Conservation (phyloP, 164 flowering plant genomes). For the Umbellularia californica region DNA sequence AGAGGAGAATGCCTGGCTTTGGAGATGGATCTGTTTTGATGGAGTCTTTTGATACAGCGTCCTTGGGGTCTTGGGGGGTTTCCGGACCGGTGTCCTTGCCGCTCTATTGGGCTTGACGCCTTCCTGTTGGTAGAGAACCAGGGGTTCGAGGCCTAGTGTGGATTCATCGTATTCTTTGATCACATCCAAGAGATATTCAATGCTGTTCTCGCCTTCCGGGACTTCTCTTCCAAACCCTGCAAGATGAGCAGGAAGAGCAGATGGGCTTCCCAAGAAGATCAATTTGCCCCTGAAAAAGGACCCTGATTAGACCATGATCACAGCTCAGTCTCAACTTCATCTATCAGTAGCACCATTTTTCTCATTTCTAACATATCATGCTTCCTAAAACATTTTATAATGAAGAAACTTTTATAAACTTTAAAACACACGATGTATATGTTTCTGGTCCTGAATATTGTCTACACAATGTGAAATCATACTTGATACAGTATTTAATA, state of each 20-base stretch:
- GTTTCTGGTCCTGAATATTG: not conserved
- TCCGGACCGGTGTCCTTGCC: constrained; percentile 47
- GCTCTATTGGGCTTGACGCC: constrained; percentile 59
- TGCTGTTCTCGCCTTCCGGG: constrained; percentile 66
- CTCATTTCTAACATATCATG: no score
- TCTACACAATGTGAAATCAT: no score
- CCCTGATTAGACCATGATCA: not conserved
- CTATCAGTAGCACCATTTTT: not conserved
- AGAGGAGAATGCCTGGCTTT: constrained; percentile 31
- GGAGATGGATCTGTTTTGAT: constrained; percentile 35
- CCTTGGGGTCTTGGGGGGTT: constrained; percentile 21
- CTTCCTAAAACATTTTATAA: no score
- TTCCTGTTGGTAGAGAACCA: constrained; percentile 52
- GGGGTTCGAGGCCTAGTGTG: constrained; percentile 62
- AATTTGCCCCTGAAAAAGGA: constrained; percentile 51
- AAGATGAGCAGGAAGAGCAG: constrained; percentile 44
- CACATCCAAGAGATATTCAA: constrained; percentile 70
- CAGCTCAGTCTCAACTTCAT: not conserved
- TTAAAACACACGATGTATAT: no score
- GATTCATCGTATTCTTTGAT: constrained; percentile 79
- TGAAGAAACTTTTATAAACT: not conserved
- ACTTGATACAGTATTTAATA: no score
- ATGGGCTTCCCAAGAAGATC: constrained; percentile 56
- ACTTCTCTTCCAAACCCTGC: constrained; percentile 65
- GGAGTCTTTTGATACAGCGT: constrained; percentile 19